Evolutionary conservation across 2,329 filamentous ascomycete species (phyloP), one percentile per base, ranked within the genome.

Genomic region (Ramularia collo-cygni): DNA sequence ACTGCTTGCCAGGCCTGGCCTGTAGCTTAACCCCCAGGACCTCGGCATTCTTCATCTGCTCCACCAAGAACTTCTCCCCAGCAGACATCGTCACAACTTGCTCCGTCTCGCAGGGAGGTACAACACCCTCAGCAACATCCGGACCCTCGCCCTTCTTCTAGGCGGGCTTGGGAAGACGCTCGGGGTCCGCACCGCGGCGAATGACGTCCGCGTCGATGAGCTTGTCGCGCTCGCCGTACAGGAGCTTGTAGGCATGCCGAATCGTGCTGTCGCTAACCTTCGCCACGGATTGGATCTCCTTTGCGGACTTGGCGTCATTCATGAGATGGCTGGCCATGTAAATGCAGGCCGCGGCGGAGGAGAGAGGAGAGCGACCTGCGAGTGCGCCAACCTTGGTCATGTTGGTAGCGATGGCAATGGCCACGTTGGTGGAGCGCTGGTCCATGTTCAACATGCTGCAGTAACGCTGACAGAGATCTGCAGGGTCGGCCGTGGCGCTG

Each of bases 231-330:
- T 83, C 80, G 13, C 74, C 72, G 60, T 89, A 90, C 35, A 98
- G 73, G 57, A 85, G 81, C 60, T 92, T 92, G 71, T 96, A 98
- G 0, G 90, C 89, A 17, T 86, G 93, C 57, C 93, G 89, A 55
- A 98, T 95, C 0, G 92, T 98, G 40, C 92, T 89, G 59, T 98
- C 93, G 61, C 88, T 95, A 18, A 98, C 92, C 50, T 87, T 86
- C 1, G 85, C 87, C 13, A 92, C 82, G 16, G 67, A 64, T 4
- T 87, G 85, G 54, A 98, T 95, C 46, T 93, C 84, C 63, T 89
- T 89, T n/a, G 87, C 83, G 5, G 77, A 72, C 56, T 84, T 85
- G 14, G 79, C 72, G 52, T 92, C 77, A 40, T 82, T 85, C 68
- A 95, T 83, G 27, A 96, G 74, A 57, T 90, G 80, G 19, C 86